Percentiles rank a stretch among this genome's conserved stretches.
Conservation (phyloP, 2,329 filamentous ascomycete genomes). For the Penicillium polonicum region DNA sequence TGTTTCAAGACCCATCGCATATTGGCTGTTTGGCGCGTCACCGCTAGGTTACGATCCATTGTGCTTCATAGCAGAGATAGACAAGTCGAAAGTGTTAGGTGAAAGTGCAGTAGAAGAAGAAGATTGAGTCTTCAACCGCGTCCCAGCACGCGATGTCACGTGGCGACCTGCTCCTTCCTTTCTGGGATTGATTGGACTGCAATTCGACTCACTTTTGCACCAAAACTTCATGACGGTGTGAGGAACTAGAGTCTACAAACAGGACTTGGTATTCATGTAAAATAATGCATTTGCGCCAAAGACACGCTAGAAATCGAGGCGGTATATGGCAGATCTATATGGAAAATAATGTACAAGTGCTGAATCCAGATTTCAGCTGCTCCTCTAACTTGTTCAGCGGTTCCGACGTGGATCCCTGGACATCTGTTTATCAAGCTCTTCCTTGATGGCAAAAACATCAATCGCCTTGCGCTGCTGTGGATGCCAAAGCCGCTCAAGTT, state of each 20-base stretch:
- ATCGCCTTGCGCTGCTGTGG: constrained; percentile 35
- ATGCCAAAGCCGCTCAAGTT: constrained; percentile 44
- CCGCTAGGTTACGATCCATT: constrained; percentile 28
- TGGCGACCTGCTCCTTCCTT: constrained; percentile 15
- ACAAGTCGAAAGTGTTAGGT: not conserved
- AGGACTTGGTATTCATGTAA: not conserved
- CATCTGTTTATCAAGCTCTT: constrained; percentile 40
- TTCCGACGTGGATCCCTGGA: constrained; percentile 17
- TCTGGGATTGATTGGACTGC: constrained; percentile 1
- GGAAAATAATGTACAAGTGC: constrained; percentile 31
- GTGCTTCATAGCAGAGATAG: constrained; percentile 23
- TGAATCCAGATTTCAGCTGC: constrained; percentile 2
- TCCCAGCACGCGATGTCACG: constrained; percentile 28
- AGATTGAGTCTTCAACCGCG: not conserved
- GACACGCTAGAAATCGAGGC: constrained; percentile 18
- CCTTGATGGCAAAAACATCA: constrained; percentile 39
- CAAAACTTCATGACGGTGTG: not conserved
- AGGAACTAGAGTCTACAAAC: not conserved
- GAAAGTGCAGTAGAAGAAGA: not conserved
- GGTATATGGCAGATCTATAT: constrained; percentile 23
- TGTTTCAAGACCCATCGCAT: constrained; percentile 71
- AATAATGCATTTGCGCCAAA: constrained; percentile 5
- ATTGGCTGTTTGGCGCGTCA: constrained; percentile 49
- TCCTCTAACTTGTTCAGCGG: constrained; percentile 11
- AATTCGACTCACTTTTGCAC: not conserved